Percentiles rank a stretch among this genome's conserved stretches.
Conservation (phyloP, 805 yeast genomes). For the Candida anglica region DNA sequence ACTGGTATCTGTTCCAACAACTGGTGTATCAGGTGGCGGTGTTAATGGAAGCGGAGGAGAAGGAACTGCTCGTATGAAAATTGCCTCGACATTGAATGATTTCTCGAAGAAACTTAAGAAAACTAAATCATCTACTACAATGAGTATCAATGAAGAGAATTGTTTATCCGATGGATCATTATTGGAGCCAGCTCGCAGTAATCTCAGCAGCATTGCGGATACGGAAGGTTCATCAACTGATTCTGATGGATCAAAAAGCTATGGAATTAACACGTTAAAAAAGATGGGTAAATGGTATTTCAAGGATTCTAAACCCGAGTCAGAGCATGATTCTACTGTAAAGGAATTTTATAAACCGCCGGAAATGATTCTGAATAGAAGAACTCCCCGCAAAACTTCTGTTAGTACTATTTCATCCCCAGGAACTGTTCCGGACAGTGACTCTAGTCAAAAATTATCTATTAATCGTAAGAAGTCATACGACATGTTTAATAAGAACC, state of each 20-base stretch:
- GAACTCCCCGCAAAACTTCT: constrained; percentile 30
- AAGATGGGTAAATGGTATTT: constrained; percentile 71
- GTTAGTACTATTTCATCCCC: too few relatives aligned
- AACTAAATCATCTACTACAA: constrained; percentile 18
- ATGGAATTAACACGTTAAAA: constrained; percentile 38
- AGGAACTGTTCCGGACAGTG: too few relatives aligned
- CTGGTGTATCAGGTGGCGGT: neutral
- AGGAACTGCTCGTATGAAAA: constrained; percentile 10
- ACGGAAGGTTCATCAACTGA: neutral
- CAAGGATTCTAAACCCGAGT: constrained; percentile 31
- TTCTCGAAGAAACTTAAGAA: constrained; percentile 21
- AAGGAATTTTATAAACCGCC: constrained; percentile 42
- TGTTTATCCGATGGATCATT: constrained; percentile 24
- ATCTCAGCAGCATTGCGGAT: constrained; percentile 3
- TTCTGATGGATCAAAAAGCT: constrained; percentile 9
- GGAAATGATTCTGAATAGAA: constrained; percentile 63
- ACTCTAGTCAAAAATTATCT: too few relatives aligned
- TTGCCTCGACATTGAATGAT: constrained; percentile 20
- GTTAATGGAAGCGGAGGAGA: neutral
- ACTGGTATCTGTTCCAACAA: neutral
- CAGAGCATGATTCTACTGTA: neutral
- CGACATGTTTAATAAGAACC: constrained; percentile 5
- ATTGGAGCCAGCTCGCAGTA: constrained; percentile 8
- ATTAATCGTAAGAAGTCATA: too few relatives aligned
- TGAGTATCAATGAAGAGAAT: constrained; percentile 19